phyloP scores from a whole-genome alignment of 2,329 filamentous ascomycete genomes.

The Cladosporium colombiae region DNA sequence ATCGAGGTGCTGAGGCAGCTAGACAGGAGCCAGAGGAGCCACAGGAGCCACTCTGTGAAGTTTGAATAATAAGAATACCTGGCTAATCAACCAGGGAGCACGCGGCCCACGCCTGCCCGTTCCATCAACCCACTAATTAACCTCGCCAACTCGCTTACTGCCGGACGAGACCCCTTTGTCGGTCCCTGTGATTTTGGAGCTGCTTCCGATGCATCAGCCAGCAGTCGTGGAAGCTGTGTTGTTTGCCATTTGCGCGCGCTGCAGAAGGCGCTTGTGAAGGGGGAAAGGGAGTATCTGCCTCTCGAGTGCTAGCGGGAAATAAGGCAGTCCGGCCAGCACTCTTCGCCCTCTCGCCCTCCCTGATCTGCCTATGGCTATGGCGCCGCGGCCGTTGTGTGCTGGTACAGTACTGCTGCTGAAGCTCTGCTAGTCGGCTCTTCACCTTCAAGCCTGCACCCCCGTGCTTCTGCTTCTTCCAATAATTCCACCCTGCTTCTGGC shows the following conservation, averaged over 20 bases:
- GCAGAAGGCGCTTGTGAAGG: neutral
- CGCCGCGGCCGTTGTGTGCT: neutral
- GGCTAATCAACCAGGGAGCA: neutral
- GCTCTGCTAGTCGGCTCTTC: neutral
- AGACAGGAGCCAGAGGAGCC: neutral
- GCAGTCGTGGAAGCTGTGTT: neutral
- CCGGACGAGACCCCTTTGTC: neutral
- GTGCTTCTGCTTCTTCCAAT: neutral
- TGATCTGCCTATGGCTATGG: neutral
- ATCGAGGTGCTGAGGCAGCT: neutral
- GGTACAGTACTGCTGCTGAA: neutral
- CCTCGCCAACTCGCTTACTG: neutral
- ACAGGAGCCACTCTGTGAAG: neutral
- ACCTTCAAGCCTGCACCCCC: neutral
- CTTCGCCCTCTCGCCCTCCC: no score
- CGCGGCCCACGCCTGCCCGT: neutral
- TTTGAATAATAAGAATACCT: neutral
- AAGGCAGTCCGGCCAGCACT: neutral
- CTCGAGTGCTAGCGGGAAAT: no score
- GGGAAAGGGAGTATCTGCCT: no score
- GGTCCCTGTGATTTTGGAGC: neutral
- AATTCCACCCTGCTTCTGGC: neutral
- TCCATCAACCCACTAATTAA: no score
- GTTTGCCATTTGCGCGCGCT: no score
- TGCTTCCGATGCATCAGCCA: neutral